Evolutionary conservation across 345 rosid species (phyloP), one percentile per base, ranked within the genome.

Genomic region (Erucastrum elatum): DNA sequence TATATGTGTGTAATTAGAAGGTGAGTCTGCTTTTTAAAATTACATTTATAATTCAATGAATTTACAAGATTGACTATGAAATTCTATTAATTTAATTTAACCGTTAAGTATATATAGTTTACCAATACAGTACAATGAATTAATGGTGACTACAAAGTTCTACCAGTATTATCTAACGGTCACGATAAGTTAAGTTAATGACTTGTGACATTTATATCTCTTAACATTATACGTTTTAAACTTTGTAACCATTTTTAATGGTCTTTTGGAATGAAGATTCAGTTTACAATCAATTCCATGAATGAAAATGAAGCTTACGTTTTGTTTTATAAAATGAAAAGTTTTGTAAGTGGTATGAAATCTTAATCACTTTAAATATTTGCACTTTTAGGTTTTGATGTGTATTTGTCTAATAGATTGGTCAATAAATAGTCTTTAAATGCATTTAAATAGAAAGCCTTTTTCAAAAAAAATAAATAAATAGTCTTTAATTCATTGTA

Each of bases 291-390:
- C 31, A 59, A 53, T 3, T 72, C 44, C 56, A 41, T 21, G 12
- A 62, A 27, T 35, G 16, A 17, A 63, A 53, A 16, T 1, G 6
- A 35, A 71, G 37, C 37, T 17, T 64, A 56, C 72, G 53, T 29
- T 77, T 66, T 66, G 31, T 66, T 72, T 44, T 31, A 7, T 66
- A 31, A 73, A 66, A 73, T n/a, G 59, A 60, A 68, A 68, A 61
- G 70, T 49, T 13, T 72, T 67, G 44, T 25, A 60, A 79, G 82
- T 79, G 78, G 75, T 79, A 44, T 68, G 12, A 79, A 79, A 73
- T 79, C 70, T 74, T 79, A 74, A 73, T 79, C 78, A 79, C 82
- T 79, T 79, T 79, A 1, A 27, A 5, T 13, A 31, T 21, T 17
- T 64, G 62, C 21, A 72, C 70, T 67, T 66, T 49, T 73, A 73